phyloP scores from a whole-genome alignment of 2,329 filamentous ascomycete genomes.

The Neophaeococcomyces aloes region DNA sequence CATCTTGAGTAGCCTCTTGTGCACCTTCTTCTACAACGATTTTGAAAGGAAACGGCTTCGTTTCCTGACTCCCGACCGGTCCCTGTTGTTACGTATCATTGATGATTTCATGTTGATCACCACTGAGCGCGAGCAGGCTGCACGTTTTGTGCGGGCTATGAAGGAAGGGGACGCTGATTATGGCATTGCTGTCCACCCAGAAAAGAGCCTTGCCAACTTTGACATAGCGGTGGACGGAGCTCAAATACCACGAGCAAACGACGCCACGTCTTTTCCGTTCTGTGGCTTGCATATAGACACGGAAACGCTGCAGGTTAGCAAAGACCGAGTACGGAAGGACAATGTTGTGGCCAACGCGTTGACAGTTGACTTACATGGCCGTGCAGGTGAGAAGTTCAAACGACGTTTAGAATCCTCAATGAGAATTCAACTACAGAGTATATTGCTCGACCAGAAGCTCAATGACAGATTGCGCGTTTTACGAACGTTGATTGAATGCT shows the following conservation, averaged over 20 bases:
- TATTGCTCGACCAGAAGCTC: slow-evolving; percentile 71
- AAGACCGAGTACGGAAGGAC: slow-evolving; percentile 52
- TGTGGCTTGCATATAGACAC: slow-evolving; percentile 74
- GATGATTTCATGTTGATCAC: slow-evolving; percentile 92
- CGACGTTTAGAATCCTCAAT: slow-evolving; percentile 66
- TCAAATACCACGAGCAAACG: slow-evolving; percentile 41
- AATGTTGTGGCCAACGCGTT: slow-evolving; percentile 56
- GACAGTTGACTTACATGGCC: slow-evolving; percentile 64
- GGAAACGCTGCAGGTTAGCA: slow-evolving; percentile 61
- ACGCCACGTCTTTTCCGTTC: slow-evolving; percentile 61
- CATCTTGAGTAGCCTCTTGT: slow-evolving; percentile 72
- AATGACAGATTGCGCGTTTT: slow-evolving; percentile 62
- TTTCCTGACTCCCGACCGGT: slow-evolving; percentile 50
- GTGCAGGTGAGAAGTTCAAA: slow-evolving; percentile 67
- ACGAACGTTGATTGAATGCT: slow-evolving; percentile 63
- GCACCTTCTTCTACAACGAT: slow-evolving; percentile 92
- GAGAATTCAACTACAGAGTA: slow-evolving; percentile 72
- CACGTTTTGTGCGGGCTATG: slow-evolving; percentile 67
- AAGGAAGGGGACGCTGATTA: slow-evolving; percentile 66
- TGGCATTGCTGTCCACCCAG: slow-evolving; percentile 63
- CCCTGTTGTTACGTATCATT: slow-evolving; percentile 67
- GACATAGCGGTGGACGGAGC: slow-evolving; percentile 47
- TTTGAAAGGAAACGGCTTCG: slow-evolving; percentile 59
- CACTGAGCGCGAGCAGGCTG: slow-evolving; percentile 54
- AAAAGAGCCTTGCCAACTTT: slow-evolving; percentile 82